These are phyloP conservation scores for Penicillium verhagenii DNA, from an alignment of 495 filamentous ascomycete species.

Conservation along the genomic window DNA sequence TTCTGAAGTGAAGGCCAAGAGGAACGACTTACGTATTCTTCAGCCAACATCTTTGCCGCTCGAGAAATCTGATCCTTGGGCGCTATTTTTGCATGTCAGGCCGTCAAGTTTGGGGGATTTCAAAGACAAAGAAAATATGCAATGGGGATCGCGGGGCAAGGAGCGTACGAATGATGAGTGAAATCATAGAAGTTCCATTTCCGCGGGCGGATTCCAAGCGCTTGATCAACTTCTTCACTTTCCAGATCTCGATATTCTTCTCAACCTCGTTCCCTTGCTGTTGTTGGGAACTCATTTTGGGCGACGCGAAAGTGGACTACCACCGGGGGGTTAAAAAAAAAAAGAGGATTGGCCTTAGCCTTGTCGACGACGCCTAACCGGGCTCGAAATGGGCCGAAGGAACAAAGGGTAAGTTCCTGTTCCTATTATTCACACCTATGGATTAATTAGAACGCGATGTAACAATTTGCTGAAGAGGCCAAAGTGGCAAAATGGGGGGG, in stretches of 20 bases:
- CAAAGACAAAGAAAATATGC: neutral
- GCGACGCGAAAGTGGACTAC: constrained; percentile 35
- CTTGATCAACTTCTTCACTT: constrained; percentile 98
- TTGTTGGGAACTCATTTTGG: constrained; percentile 87
- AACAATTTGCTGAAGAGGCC: neutral
- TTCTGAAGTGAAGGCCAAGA: neutral
- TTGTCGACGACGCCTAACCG: constrained; percentile 27
- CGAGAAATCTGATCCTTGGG: constrained; percentile 98
- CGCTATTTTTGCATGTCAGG: constrained; percentile 50
- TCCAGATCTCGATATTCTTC: constrained; percentile 89
- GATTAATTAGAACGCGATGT: neutral
- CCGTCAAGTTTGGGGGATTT: neutral
- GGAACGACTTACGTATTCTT: constrained; percentile 84
- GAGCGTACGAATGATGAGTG: constrained; percentile 86
- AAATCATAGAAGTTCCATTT: constrained; percentile 99
- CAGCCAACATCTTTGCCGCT: constrained; percentile 98
- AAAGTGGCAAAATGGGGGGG: neutral
- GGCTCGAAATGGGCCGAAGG: constrained; percentile 21
- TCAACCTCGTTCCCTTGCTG: constrained; percentile 88
- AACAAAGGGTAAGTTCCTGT: constrained; percentile 17
- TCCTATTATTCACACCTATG: neutral
- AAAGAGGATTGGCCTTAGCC: constrained; percentile 23
- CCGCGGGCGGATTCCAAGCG: constrained; percentile 87
- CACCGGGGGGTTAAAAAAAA: constrained; percentile 31
- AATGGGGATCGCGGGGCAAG: neutral